Base-by-base conservation (phyloP, 257 asterid genomes). In the Solanum chiquidenum region DNA sequence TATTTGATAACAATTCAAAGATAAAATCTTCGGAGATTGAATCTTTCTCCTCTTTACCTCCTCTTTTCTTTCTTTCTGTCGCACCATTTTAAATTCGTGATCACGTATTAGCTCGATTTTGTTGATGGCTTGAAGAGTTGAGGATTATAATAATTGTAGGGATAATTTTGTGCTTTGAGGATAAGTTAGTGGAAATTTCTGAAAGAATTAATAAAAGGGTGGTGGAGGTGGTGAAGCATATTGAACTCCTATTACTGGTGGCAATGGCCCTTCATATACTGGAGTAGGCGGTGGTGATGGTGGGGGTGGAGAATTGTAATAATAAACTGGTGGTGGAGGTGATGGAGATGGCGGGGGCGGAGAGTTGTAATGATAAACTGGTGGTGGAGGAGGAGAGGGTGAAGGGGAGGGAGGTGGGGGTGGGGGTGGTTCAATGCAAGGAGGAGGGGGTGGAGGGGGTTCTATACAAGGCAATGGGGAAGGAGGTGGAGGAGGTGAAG, bases 141-240 rank as follows among this genome's bases (percentile, higher is more conserved):
- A 55, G 83, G 46, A 79, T 83, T 83, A 88, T 87, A 87, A 89
- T 88, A 92, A 89, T 83, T 89, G 83, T 75, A 37, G 88, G 87
- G 86, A 68, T 82, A 89, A 64, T 83, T 64, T 52, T 89, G 91
- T 88, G 87, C 74, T 90, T 27, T 9, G 86, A 87, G 86, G 92
- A 90, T 84, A 72, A 89, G 92, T 89, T 90, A 87, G 95, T 92
- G 90, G 90, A 93, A 83, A 86, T 86, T 89, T 91, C 88, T 90
- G 83, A 93, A 94, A 92, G 94, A 96, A 93, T 96, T 93, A 96
- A 92, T 95, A 96, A 87, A 87, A 95, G 91, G 98, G 98, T 29
- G 98, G 98, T 31, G 98, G 98, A 0, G 98, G 98, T n/a, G 98
- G 98, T 55, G 98, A 96, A 37, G 98, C 98, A 69, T 95, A 94